Base-by-base conservation (phyloP, 306 rosid species). In the Cyamopsis tetragonoloba region DNA sequence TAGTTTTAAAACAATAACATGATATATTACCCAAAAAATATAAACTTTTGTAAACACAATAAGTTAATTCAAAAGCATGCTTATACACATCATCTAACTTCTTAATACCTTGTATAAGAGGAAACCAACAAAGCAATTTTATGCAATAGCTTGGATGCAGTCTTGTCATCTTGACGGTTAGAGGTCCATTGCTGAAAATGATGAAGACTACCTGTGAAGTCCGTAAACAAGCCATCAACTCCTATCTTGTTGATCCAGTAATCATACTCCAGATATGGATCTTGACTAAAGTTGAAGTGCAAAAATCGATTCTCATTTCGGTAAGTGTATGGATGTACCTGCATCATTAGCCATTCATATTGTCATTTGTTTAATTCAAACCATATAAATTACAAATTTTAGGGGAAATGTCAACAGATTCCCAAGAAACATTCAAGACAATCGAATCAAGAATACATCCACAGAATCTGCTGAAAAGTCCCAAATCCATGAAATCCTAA, bases 311-410 rank as follows among this genome's bases (percentile, higher is more conserved):
- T 79, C 83, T 92, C 98, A 18, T 87, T 87, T 72, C 92, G 72
- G 78, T 48, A 91, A 1, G 98, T 91, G 62, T 91, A 91, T 27
- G 98, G 98, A 77, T 91, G 98, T 48, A 91, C 98, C 98, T 92
- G 86, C 77, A 74, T 55, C 23, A 24, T 49, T 34, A 38, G 35
- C 56, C 66, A 11, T 50, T 57, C 35, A 62, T 24, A 51, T 43
- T 30, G 9, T 35, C 31, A 53, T 46, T 71, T 47, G 50, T 35
- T 74, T 39, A 72, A 39, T 57, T 54, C 67, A 44, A 39, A 23
- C 23, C 54, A 48, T 3, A 23, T 46, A 8, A 19, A 15, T 42
- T n/a, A 6, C 58, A 74, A 23, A 65, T 31, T 20, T 43, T 17
- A 27, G 26, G 51, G 1, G 6, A 12, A 11, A 62, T 72, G n/a